Evolutionary conservation across 768 basidiomycete genomes (phyloP), one percentile per base, ranked within the genome.

Genomic region (Termitomyces sp.): DNA sequence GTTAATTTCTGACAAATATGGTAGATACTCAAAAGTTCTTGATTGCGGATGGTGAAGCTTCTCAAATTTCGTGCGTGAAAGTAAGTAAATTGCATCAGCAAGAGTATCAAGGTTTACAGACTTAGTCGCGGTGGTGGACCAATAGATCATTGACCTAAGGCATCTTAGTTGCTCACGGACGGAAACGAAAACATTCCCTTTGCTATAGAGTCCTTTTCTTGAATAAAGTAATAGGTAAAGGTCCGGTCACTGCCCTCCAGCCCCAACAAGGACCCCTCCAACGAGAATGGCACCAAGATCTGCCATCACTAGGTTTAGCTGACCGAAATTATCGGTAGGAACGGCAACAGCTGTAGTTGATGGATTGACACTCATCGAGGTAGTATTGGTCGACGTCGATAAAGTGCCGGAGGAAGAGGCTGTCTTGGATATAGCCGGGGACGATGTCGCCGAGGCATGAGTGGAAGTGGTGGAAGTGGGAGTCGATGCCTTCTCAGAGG

Each of bases 281-380:
- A 61, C 32, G 1, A 57, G 56, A 22, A 65, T 26, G 37, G 27
- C 47, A 13, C 60, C 64, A n/a, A 66, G 41, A 8, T 58, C 47
- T 18, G 61, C 27, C 56, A 65, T 43, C 3, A 51, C 55, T 36
- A 59, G 27, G 32, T 57, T 54, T 5, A 63, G n/a, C 37, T 55
- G 61, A 53, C 52, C 54, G n/a, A 67, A 47, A n/a, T 53, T 55
- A 59, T 60, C 64, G 6, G 61, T 54, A 3, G 66, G 61, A 37
- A 57, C 27, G n/a, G 57, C 10, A 14, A 32, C 31, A 0, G 51
- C 36, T 10, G 58, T 57, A 16, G 18, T 18, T 3, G 63, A 61
- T 20, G 65, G 36, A 3, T 61, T 57, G 10, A 34, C 55, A 47
- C 41, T 59, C 13, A 18, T 39, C 12, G 50, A 51, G 13, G n/a